Base-by-base conservation (phyloP, 805 yeast genomes). In the Monosporozyma servazzii region DNA sequence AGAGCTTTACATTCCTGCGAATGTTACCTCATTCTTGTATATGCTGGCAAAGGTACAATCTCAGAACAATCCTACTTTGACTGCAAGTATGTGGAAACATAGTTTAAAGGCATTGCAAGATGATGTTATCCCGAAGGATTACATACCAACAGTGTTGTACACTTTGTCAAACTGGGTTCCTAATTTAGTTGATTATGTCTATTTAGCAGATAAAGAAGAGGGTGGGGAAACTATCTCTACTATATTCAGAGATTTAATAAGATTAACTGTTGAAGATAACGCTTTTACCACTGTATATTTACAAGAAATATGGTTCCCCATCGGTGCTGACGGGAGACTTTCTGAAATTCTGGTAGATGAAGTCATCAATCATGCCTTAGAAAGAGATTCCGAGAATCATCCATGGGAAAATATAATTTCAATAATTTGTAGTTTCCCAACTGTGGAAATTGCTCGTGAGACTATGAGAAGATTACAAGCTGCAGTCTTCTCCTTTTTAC, bases 331-430 rank as follows among this genome's bases (percentile, higher is more conserved):
- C 50, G 81, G 81, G 44, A 71, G 79, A 39, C 66, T 88, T 11
- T 75, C 78, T 3, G 72, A 76, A 1, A 66, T 79, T 3, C 70
- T 87, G 23, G 75, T 88, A 10, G 89, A 86, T 55, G 96, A 87
- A 59, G 78, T 86, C 21, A 78, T 87, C 5, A 78, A 82, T 2
- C 83, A 82, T 55, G 84, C 89, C 1, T 76, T 86, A 56, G 93
- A 86, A 56, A 79, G 83, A 60, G 85, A 84, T 56, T 82, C 88
- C n/a, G 88, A 84, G 57, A 85, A 83, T 3, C 76, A 79, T 39
- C 81, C 76, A 47, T 86, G 88, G 88, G 74, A 75, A 18, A 78
- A 76, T 46, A 75, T 82, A 5, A 75, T 84, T 2, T 75, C 84
- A 0, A 73, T 84, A n/a, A 70, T 88, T 56, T 76, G 84, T 0